Percentiles rank a stretch among this genome's conserved stretches.
Conservation (phyloP, 768 basidiomycete genomes). For the Sporobolomyces pararoseus region DNA sequence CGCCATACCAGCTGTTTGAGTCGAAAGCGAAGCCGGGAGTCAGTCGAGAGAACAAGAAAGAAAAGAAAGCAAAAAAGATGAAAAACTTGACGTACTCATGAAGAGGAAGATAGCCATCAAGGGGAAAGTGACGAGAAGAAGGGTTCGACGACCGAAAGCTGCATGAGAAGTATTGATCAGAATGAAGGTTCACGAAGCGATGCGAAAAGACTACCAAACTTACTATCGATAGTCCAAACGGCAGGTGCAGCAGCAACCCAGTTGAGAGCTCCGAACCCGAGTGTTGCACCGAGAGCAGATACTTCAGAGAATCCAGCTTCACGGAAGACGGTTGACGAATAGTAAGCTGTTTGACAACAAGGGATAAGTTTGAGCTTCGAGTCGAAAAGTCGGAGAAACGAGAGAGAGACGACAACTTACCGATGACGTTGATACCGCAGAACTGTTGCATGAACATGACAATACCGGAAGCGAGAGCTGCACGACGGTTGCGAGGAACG, state of each 20-base stretch:
- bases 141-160: conserved; percentile 64
- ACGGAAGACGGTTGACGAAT: conserved; percentile 10
- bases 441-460: conserved; percentile 50
- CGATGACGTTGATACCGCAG: conserved; percentile 32
- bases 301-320: conserved; percentile 21
- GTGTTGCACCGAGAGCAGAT: conserved; percentile 27
- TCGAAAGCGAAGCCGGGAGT: neutral
- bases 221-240: conserved; percentile 18
- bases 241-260: conserved; percentile 12
- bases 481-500: conserved; percentile 50
- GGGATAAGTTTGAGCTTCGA: too few species aligned
- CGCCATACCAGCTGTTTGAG: neutral
- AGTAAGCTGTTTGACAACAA: neutral
- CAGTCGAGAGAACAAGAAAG: too few species aligned
- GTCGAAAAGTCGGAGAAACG: too few species aligned
- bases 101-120: conserved; percentile 73
- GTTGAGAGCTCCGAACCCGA: conserved; percentile 13
- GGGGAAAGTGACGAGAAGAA: conserved; percentile 72
- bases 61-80: neutral
- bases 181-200: neutral
- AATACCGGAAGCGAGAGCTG: conserved; percentile 47
- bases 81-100: conserved; percentile 48
- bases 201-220: too few species aligned
- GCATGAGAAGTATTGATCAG: neutral
- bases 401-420: neutral